Base-by-base conservation (phyloP, 2,329 filamentous ascomycete genomes). In the Aspergillus sp. region DNA sequence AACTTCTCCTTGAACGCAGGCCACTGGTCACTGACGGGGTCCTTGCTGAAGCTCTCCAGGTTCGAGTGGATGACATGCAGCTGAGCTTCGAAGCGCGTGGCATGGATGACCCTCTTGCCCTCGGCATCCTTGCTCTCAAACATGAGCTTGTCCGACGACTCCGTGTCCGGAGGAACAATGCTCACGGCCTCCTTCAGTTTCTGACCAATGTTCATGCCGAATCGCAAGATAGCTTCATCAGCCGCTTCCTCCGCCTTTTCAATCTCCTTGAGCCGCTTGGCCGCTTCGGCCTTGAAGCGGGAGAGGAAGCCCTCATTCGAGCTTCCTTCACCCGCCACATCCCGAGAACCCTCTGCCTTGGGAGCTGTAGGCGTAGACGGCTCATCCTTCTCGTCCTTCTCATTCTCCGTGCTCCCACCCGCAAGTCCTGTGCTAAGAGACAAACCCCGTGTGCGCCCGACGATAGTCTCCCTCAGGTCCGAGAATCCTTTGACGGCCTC, bases 241-340 rank as follows among this genome's bases (percentile, higher is more conserved):
- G 93, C 93, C 4, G 91, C 91, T 61, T 97, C 91, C 68, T 98
- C 93, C 9, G 91, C 93, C 56, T 82, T 82, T 61, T 96, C 88
- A 13, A 97, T 83, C 47, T 96, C 89, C 60, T 88, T 93, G 46
- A 97, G 73, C 38, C 89, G 81, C 68, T 89, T 90, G 27, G 87
- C 76, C 5, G 90, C 90, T 69, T 94, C 88, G 13, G 75, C 69
- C 45, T 83, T 81, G 63, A 97, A 81, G 36, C 86, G 81, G 5
- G 85, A 81, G 28, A 97, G 81, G 46, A 95, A 83, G 8, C 82
- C 71, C 43, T 80, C 76, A 19, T 19, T 19, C 19, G 19, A 19
- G 4, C 19, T 19, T 6, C 77, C 78, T 27, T 51, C 47, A 29
- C 54, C 44, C 8, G 49, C 44, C 34, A 48, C 43, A n/a, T 49